Conservation (phyloP, 805 yeast genomes). For the Pichia heedii region DNA sequence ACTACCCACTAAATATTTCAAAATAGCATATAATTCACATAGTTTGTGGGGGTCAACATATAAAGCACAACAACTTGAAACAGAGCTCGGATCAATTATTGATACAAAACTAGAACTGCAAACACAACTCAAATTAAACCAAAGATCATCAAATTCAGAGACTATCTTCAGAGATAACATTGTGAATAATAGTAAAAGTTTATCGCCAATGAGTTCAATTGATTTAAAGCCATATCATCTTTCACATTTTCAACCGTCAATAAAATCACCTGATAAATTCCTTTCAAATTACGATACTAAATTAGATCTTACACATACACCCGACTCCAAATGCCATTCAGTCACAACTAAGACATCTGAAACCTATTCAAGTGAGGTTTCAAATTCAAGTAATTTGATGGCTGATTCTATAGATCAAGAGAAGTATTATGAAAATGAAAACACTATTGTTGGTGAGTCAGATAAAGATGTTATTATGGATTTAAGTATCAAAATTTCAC, state of each 20-base stretch:
- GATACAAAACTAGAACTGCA: slow-evolving; percentile 8
- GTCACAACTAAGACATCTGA: background rate
- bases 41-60: slow-evolving; percentile 23
- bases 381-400: background rate
- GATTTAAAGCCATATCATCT: too few species aligned
- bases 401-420: background rate
- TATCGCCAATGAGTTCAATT: background rate
- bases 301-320: background rate
- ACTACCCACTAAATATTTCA: slow-evolving; percentile 30
- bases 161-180: background rate
- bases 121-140: background rate
- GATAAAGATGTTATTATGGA: slow-evolving; percentile 21
- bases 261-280: background rate
- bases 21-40: slow-evolving; percentile 29
- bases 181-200: background rate
- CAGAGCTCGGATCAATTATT: slow-evolving; percentile 24
- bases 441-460: slow-evolving; percentile 6
- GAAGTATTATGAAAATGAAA: background rate
- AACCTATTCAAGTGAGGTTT: background rate
- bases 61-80: slow-evolving; percentile 21
- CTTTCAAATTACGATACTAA: background rate
- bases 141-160: background rate
- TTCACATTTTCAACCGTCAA: background rate
- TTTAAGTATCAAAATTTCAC: slow-evolving; percentile 42
- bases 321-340: background rate